Base-by-base conservation (phyloP, 2,329 filamentous ascomycete genomes). In the Fusarium bulbicola region DNA sequence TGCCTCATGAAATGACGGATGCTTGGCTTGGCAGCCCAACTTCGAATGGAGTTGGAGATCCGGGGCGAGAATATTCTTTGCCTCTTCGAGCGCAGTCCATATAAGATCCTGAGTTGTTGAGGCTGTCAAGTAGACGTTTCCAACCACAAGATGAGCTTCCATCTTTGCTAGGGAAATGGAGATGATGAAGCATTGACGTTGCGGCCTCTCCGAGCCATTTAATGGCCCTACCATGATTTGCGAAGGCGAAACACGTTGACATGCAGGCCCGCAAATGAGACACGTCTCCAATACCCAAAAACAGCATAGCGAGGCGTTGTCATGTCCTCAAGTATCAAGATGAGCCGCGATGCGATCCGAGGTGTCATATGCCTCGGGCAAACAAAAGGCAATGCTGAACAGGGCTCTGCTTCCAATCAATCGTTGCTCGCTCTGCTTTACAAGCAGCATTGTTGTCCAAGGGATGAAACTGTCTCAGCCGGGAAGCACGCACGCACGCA, bases 221-320 rank as follows among this genome's bases (percentile, higher is more conserved):
- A 61, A 63, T 58, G 63, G 56, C 61, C 72, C 72, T 69, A 59
- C 58, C 58, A 58, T 63, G 60, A 63, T 70, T 49, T 52, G 50
- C 67, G 66, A 70, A 73, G 42, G 52, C 75, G 76, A 78, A 78
- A 78, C 76, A 52, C 49, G 59, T 73, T 70, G 71, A 72, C 71
- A 76, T 63, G 68, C 66, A 32, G 64, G 42, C 42, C 63, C 68
- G 72, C 67, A 73, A 70, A 65, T 66, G 65, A 74, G 68, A 74
- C 75, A 76, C 67, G 63, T 72, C 56, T 66, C 54, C 57, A 63
- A 63, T 39, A 60, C 69, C 69, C 53, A 66, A 72, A 69, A 59
- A 73, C 67, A 60, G 59, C 60, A 66, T 58, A 66, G 57, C 20
- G 32, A 59, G 56, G 62, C 63, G 72, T 66, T 68, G 67, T 63